These are phyloP conservation scores for Phyllosticta citrichinensis DNA, from an alignment of 2,329 filamentous ascomycete genomes.

Conservation along the genomic window DNA sequence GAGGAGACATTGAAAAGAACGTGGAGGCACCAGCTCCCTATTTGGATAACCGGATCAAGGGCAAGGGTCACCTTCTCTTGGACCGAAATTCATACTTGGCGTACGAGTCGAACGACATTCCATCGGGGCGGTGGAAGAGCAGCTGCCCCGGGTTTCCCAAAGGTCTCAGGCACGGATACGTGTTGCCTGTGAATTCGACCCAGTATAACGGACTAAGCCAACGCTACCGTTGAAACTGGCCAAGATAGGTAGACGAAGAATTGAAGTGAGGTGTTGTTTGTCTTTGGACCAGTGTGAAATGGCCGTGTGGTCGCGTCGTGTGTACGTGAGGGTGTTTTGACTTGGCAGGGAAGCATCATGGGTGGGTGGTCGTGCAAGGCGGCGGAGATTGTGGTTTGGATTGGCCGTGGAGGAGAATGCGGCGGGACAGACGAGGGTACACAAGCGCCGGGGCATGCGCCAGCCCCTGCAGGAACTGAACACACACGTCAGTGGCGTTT, in stretches of 20 bases:
- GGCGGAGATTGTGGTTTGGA: background rate
- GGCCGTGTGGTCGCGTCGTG: background rate
- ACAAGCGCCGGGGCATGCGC: background rate
- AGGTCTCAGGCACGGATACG: conserved; percentile 43
- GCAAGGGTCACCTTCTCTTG: conserved; percentile 38
- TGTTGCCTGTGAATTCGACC: conserved; percentile 38
- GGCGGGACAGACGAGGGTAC: background rate
- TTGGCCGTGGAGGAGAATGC: background rate
- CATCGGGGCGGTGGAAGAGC: conserved; percentile 36
- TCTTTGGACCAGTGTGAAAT: background rate
- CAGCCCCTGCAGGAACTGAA: background rate
- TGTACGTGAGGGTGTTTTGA: background rate
- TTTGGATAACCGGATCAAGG: conserved; percentile 23
- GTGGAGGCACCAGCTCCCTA: conserved; percentile 25
- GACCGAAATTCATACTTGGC: conserved; percentile 41
- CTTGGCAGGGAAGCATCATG: background rate
- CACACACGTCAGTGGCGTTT: background rate
- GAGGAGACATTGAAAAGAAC: conserved; percentile 34
- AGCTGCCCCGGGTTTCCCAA: conserved; percentile 32
- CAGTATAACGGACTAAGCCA: conserved; percentile 32
- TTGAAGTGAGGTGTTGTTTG: background rate
- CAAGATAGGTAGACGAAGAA: background rate
- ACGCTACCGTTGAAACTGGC: background rate
- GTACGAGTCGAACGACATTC: conserved; percentile 37
- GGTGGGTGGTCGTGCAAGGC: background rate